Evolutionary conservation across 2,329 filamentous ascomycete species (phyloP), one percentile per base, ranked within the genome.

Genomic region (Mollisia scopiformis): DNA sequence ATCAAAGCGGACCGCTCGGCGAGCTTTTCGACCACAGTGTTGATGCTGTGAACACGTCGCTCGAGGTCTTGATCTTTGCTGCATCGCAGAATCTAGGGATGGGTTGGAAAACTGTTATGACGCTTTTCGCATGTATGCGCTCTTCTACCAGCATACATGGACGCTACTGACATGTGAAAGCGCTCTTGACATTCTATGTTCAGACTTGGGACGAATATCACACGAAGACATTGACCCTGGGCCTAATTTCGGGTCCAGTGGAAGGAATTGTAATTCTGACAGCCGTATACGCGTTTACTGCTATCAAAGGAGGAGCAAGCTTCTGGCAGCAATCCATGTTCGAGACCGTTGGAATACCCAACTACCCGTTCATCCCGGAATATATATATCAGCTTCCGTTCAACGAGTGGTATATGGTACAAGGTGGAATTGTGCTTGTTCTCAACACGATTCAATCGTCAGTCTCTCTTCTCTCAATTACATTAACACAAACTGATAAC

Each of bases 171-270:
- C 54, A 14, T 19, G 23, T 16, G n/a, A 13, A 63, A 92, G 89
- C 91, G 6, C 86, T 94, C 61, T 82, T 96, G 70, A 97, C 95
- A n/a, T 99, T 99, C 77, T 98, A 98, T 76, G 90, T 98, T 43
- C 95, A 98, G 76, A 98, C 95, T 33, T 99, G 95, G 95, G 95
- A 99, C 73, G 95, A 98, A 76, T 99, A 98, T 78, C 94, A 98
- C 79, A 99, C 95, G 55, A 93, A 97, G 76, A 95, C 93, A 2
- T 85, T 99, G 51, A 97, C 93, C 1, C 85, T 99, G 6, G 95
- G 95, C 61, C 80, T 98, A 64, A 84, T 99, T 67, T 97, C 94
- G 66, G 95, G 95, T 0, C 95, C 95, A 3, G 95, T 99, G 37
- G 95, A 99, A 78, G 95, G 95, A 55, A 89, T 99, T 58, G 78